Base-by-base conservation (phyloP, 148 eudicot species). In the Rhododendron griersonianum region DNA sequence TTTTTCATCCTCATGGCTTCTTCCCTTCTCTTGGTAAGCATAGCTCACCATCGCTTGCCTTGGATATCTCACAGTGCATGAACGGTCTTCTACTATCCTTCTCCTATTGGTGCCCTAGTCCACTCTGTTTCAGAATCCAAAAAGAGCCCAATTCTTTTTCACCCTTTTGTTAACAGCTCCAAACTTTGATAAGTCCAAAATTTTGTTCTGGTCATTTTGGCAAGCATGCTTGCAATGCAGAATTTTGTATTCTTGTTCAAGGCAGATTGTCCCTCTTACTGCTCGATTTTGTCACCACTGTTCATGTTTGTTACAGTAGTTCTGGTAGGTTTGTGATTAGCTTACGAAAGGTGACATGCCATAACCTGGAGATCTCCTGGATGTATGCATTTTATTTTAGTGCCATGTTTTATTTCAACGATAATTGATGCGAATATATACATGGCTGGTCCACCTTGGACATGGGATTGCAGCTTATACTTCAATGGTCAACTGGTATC, bases 401-500 rank as follows among this genome's bases (percentile, higher is more conserved):
- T 76, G 45, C 33, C 53, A 39, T 50, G 78, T 65, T 85, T 47
- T 41, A 87, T 61, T 73, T 89, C 79, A 87, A 74, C 15, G 86
- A 73, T 45, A 86, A 89, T 88, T 90, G 88, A 90, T 88, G 79
- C 75, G 69, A 65, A 67, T 85, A 73, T 87, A 65, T 89, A 86
- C 81, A 81, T 91, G 87, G 61, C 87, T 88, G 88, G 37, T 93
- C 88, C 88, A 51, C 71, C 45, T 86, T 89, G 91, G 89, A 86
- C 87, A 88, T 86, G 93, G 90, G 88, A 86, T 91, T 91, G 94
- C 95, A 98, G 98, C 97, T 98, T 88, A 90, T 97, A 89, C 94
- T 98, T 93, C 98, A 98, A 87, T 95, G 99, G 96, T 93, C 96
- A 55, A 95, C 96, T 90, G 99, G 99, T 82, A 95, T 97, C 78